phyloP scores from a whole-genome alignment of 768 basidiomycete genomes.

The Suillus brevipes region DNA sequence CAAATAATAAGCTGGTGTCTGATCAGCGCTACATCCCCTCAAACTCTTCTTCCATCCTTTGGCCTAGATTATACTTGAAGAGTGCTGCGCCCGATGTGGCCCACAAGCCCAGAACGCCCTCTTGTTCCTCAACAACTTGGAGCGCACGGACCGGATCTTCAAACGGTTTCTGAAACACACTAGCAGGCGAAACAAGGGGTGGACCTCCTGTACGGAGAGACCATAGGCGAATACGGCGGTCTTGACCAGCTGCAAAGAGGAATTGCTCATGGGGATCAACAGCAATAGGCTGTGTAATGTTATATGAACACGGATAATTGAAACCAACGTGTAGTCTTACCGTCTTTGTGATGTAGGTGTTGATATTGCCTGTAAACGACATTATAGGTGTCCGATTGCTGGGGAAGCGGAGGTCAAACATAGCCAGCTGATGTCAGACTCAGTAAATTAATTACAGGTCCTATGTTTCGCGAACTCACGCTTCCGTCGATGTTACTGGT shows the following conservation, averaged over 20 bases:
- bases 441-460: slow-evolving; percentile 2
- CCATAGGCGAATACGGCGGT: slow-evolving; percentile 66
- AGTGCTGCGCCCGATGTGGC: slow-evolving; percentile 46
- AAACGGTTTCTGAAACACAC: slow-evolving; percentile 35
- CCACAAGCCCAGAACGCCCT: slow-evolving; percentile 49
- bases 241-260: slow-evolving; percentile 70
- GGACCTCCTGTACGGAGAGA: slow-evolving; percentile 55
- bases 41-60: slow-evolving; percentile 19
- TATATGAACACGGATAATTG: slow-evolving; percentile 8
- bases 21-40: not conserved
- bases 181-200: slow-evolving; percentile 19
- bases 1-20: not conserved
- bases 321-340: slow-evolving; percentile 38
- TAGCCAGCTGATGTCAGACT: slow-evolving; percentile 47
- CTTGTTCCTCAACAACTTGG: slow-evolving; percentile 46
- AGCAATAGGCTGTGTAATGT: slow-evolving; percentile 52
- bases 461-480: slow-evolving; percentile 39
- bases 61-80: slow-evolving; percentile 52
- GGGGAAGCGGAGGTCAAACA: slow-evolving; percentile 63
- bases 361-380: slow-evolving; percentile 57
- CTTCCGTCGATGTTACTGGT: slow-evolving; percentile 60
- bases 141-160: slow-evolving; percentile 44
- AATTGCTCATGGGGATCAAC: slow-evolving; percentile 57
- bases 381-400: slow-evolving; percentile 43
- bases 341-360: slow-evolving; percentile 48